These are phyloP conservation scores for Spongispora temasekensis DNA, from an alignment of 1,284 basidiomycete species.

Conservation along the genomic window DNA sequence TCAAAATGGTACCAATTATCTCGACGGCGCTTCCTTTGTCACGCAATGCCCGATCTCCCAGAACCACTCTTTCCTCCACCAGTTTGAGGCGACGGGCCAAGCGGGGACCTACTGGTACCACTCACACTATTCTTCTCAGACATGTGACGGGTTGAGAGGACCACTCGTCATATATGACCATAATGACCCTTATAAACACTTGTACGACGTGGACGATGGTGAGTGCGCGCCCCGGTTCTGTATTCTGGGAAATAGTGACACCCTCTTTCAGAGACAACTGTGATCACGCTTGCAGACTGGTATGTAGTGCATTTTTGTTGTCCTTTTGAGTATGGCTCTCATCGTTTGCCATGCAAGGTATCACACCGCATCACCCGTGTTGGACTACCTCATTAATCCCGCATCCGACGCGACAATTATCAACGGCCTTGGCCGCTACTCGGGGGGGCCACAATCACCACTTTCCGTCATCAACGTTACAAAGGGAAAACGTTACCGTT, in stretches of 20 bases:
- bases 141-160: slow-evolving; percentile 30
- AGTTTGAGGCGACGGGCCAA: slow-evolving; percentile 32
- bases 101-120: slow-evolving; percentile 50
- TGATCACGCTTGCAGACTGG: slow-evolving; percentile 35
- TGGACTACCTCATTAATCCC: slow-evolving; percentile 19
- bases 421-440: slow-evolving; percentile 50
- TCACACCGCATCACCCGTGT: slow-evolving; percentile 21
- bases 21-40: slow-evolving; percentile 33
- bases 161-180: slow-evolving; percentile 39
- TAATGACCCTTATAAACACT: slow-evolving; percentile 29
- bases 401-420: slow-evolving; percentile 38
- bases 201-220: slow-evolving; percentile 41
- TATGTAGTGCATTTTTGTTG: slow-evolving; percentile 11
- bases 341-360: slow-evolving; percentile 37
- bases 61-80: slow-evolving; percentile 41
- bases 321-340: not conserved
- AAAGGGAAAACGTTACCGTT: slow-evolving; percentile 39
- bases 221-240: slow-evolving; percentile 13
- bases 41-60: slow-evolving; percentile 49
- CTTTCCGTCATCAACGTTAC: slow-evolving; percentile 33
- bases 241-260: not conserved
- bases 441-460: slow-evolving; percentile 33
- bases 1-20: slow-evolving; percentile 29
- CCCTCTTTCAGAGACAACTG: slow-evolving; percentile 26
- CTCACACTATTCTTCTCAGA: slow-evolving; percentile 43